Percentiles rank a stretch among this genome's conserved stretches.
These are phyloP conservation scores for Aspergillus arachidicola DNA, from an alignment of 2,329 filamentous ascomycete genomes.

Conservation along the genomic window DNA sequence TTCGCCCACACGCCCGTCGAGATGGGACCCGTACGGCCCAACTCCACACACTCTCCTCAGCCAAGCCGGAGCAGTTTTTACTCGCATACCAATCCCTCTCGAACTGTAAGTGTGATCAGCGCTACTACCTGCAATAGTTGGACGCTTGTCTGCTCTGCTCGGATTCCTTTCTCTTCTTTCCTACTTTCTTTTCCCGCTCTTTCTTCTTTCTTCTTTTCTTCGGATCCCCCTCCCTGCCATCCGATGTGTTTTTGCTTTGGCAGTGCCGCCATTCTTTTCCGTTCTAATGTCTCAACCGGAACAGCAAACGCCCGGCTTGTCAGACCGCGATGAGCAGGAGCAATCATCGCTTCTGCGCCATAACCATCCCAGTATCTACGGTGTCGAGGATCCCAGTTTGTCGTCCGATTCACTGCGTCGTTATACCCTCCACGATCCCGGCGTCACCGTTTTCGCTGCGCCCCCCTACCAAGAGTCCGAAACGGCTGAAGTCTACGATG, in stretches of 20 bases:
- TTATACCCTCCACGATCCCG: constrained; percentile 45
- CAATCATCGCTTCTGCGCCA: constrained; percentile 29
- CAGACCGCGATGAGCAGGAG: constrained; percentile 21
- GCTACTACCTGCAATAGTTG: background rate
- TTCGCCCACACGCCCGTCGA: background rate
- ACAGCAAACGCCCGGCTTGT: constrained; percentile 13
- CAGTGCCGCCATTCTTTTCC: background rate
- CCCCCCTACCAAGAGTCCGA: constrained; percentile 61
- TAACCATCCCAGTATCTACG: constrained; percentile 46
- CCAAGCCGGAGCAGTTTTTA: constrained; percentile 13
- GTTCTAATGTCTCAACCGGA: constrained; percentile 2
- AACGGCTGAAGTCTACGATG: constrained; percentile 43
- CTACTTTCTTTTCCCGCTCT: too few relatives aligned
- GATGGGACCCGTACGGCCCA: constrained; percentile 5
- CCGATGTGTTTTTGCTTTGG: background rate
- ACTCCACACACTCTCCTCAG: constrained; percentile 6
- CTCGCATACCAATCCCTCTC: constrained; percentile 5
- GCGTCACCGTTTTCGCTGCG: constrained; percentile 58
- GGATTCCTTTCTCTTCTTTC: background rate
- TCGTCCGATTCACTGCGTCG: constrained; percentile 35
- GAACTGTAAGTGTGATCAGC: constrained; percentile 4
- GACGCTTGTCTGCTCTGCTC: background rate
- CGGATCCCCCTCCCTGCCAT: too few relatives aligned
- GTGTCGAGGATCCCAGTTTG: constrained; percentile 51
- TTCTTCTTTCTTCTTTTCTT: background rate